Conservation (phyloP, 768 basidiomycete species). For the Boletus reticulatus region DNA sequence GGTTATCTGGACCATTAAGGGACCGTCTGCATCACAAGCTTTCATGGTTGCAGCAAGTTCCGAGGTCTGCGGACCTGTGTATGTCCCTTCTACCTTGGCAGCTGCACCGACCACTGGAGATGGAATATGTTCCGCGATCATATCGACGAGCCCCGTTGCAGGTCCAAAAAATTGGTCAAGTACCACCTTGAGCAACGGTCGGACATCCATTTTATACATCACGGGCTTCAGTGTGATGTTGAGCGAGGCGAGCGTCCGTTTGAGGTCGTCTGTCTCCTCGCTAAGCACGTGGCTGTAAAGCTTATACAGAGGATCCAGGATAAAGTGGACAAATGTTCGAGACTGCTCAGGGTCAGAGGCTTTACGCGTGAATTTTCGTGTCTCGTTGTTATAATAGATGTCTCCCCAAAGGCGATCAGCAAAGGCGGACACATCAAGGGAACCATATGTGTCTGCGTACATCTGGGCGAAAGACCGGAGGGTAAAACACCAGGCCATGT, state of each 20-base stretch:
- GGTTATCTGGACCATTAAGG: constrained; percentile 88
- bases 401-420: constrained; percentile 96
- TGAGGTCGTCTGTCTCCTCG: constrained; percentile 87
- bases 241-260: constrained; percentile 71
- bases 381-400: constrained; percentile 86
- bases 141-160: constrained; percentile 85
- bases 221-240: constrained; percentile 87
- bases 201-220: constrained; percentile 98
- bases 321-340: constrained; percentile 92
- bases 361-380: constrained; percentile 88
- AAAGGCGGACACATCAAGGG: constrained; percentile 80
- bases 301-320: constrained; percentile 95
- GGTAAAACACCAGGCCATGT: constrained; percentile 98
- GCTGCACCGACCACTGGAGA: constrained; percentile 63
- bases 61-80: constrained; percentile 84
- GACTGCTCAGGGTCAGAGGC: constrained; percentile 68
- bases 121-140: constrained; percentile 88
- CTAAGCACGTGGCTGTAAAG: constrained; percentile 93
- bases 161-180: constrained; percentile 96
- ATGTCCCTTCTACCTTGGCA: constrained; percentile 77
- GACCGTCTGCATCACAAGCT: constrained; percentile 78
- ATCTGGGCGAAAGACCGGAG: constrained; percentile 91
- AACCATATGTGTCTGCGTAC: constrained; percentile 91
- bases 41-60: constrained; percentile 79
- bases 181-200: constrained; percentile 91